Percentiles rank a stretch among this genome's conserved stretches.
Evolutionary conservation across 1,284 basidiomycete genomes (phyloP).

Genomic region (Tranzscheliella williamsii): DNA sequence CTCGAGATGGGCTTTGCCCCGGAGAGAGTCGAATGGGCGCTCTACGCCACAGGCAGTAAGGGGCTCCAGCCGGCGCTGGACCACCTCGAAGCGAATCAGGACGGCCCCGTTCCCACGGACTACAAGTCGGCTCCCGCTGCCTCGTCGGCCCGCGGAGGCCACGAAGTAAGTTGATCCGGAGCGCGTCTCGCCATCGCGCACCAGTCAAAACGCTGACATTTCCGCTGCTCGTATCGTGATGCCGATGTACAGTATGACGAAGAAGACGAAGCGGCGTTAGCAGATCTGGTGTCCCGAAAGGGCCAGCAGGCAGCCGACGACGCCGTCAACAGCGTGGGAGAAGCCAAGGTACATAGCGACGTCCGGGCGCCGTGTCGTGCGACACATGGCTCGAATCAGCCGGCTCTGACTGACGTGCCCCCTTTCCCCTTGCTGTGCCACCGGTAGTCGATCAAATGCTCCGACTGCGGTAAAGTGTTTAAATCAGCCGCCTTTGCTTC

Average conservation of each 20-base stretch:
- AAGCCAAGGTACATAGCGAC: slow-evolving; percentile 37
- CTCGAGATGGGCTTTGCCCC: slow-evolving; percentile 58
- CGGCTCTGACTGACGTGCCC: too few species aligned
- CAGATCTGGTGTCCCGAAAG: slow-evolving; percentile 39
- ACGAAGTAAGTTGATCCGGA: slow-evolving; percentile 37
- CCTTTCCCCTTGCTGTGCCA: too few species aligned
- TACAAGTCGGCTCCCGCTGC: slow-evolving; percentile 24
- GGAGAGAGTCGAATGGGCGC: slow-evolving; percentile 58
- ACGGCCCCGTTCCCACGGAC: slow-evolving; percentile 43
- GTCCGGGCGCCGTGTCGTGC: too few species aligned
- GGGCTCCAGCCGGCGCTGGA: slow-evolving; percentile 57
- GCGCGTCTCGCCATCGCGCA: too few species aligned
- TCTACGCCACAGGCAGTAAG: slow-evolving; percentile 43
- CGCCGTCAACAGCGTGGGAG: slow-evolving; percentile 30
- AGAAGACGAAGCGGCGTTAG: slow-evolving; percentile 48
- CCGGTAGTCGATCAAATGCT: slow-evolving; percentile 58
- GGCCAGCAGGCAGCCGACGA: slow-evolving; percentile 45
- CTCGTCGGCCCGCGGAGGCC: slow-evolving; percentile 7
- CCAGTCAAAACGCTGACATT: too few species aligned
- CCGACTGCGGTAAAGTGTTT: slow-evolving; percentile 59
- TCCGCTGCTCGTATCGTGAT: too few species aligned
- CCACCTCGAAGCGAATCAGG: slow-evolving; percentile 56
- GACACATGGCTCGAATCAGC: too few species aligned
- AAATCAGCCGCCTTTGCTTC: slow-evolving; percentile 84
- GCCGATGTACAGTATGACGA: slow-evolving; percentile 54